These are phyloP conservation scores for Senecio squalidus DNA, from an alignment of 140 eudicot species.

Conservation along the genomic window DNA sequence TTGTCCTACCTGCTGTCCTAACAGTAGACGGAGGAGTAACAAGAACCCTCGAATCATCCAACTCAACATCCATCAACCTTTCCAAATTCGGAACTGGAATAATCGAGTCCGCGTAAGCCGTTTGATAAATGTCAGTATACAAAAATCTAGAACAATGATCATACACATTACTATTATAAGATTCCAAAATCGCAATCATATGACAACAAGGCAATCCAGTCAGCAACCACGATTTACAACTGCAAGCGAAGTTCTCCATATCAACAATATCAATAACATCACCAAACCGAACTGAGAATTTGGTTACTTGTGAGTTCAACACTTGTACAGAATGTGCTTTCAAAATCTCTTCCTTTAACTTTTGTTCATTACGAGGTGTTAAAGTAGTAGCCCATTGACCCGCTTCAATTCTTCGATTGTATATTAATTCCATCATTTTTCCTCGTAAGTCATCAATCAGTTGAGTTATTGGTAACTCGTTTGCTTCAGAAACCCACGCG, in stretches of 20 bases:
- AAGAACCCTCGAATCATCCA: constrained; percentile 20
- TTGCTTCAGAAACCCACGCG: constrained; percentile 40
- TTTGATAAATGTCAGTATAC: constrained; percentile 21
- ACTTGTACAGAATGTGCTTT: constrained; percentile 23
- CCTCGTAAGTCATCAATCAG: constrained; percentile 32
- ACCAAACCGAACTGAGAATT: constrained; percentile 21
- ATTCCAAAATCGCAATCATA: constrained; percentile 26
- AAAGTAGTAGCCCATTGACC: constrained; percentile 28
- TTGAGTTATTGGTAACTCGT: constrained; percentile 40
- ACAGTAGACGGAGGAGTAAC: constrained; percentile 32
- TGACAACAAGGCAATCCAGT: constrained; percentile 43
- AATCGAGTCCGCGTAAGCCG: constrained; percentile 36
- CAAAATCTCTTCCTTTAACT: constrained; percentile 13
- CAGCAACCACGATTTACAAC: constrained; percentile 32
- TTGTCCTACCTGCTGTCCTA: constrained; percentile 29
- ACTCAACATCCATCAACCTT: constrained; percentile 23
- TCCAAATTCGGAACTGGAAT: constrained; percentile 26
- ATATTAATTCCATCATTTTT: constrained; percentile 29
- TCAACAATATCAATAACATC: constrained; percentile 21
- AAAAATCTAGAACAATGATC: constrained; percentile 29
- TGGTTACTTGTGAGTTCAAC: constrained; percentile 23
- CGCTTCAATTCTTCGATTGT: constrained; percentile 30
- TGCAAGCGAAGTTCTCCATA: constrained; percentile 30
- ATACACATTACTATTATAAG: constrained; percentile 19
- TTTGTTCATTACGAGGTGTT: constrained; percentile 36